Evolutionary conservation across 2,329 filamentous ascomycete species (phyloP).

Genomic region (Elsinoe batatas): DNA sequence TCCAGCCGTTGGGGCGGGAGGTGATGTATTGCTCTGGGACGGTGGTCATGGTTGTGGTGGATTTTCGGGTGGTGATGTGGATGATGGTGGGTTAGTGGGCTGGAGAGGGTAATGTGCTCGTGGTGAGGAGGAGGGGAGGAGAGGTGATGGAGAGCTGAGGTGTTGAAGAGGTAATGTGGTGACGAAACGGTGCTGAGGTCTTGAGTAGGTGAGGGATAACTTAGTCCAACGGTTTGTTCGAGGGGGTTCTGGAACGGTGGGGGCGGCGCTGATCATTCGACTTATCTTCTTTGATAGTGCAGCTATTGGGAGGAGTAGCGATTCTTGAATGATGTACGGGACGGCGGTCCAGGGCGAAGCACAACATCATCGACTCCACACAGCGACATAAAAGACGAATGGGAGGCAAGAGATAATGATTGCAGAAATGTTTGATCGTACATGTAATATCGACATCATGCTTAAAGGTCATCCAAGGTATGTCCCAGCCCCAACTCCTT

Average conservation of each 20-base stretch:
- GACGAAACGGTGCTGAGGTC: slow-evolving; percentile 1
- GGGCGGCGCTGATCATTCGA: neutral
- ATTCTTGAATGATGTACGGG: too few species aligned
- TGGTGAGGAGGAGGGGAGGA: too few species aligned
- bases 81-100: neutral
- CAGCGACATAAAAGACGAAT: too few species aligned
- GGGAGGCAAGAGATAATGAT: too few species aligned
- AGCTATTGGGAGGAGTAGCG: neutral
- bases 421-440: too few species aligned
- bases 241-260: slow-evolving; percentile 2
- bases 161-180: neutral
- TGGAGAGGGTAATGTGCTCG: too few species aligned
- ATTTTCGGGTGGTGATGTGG: neutral
- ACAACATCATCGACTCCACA: too few species aligned
- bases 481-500: slow-evolving; percentile 1
- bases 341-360: too few species aligned
- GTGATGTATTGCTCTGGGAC: slow-evolving; percentile 13
- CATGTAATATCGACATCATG: too few species aligned
- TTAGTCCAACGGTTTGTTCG: neutral
- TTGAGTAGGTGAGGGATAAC: neutral
- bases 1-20: slow-evolving; percentile 11
- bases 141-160: neutral
- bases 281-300: neutral
- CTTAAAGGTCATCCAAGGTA: slow-evolving; percentile 3
- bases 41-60: slow-evolving; percentile 11